These are phyloP conservation scores for Fusarium burgessii DNA, from an alignment of 2,329 filamentous ascomycete species.

Conservation along the genomic window DNA sequence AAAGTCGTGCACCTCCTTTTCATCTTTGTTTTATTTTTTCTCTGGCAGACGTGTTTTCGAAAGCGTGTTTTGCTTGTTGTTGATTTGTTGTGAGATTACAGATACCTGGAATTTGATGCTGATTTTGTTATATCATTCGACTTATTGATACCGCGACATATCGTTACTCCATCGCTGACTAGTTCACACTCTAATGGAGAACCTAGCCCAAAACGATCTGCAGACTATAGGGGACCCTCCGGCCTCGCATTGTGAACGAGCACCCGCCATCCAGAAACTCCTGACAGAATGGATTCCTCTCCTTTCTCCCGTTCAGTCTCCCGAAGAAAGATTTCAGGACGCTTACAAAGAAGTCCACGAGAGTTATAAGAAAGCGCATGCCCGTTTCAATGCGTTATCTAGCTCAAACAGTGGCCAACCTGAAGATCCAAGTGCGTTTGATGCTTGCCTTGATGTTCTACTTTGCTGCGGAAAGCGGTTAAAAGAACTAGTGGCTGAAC, in stretches of 20 bases:
- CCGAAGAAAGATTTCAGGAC: not conserved
- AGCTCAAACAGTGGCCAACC: too few relatives aligned
- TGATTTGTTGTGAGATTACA: too few relatives aligned
- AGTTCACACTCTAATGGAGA: not conserved
- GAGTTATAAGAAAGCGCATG: not conserved
- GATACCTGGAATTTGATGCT: too few relatives aligned
- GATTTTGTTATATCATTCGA: too few relatives aligned
- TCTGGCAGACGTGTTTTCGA: not conserved
- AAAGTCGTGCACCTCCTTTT: not conserved
- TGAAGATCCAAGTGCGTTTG: too few relatives aligned
- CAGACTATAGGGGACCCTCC: too few relatives aligned
- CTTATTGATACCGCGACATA: not conserved
- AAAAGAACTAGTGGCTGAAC: rapidly evolving
- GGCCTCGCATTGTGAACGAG: not conserved
- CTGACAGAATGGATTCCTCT: not conserved
- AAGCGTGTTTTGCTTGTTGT: rapidly evolving
- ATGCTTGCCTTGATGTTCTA: not conserved
- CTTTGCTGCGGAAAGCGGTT: not conserved
- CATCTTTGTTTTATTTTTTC: rapidly evolving
- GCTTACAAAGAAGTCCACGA: not conserved
- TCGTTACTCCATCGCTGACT: too few relatives aligned
- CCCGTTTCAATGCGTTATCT: too few relatives aligned
- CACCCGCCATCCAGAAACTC: not conserved
- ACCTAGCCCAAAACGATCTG: not conserved
- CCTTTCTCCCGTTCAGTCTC: not conserved